phyloP scores from a whole-genome alignment of 805 yeast genomes.

The Wickerhamia fluorescens region DNA sequence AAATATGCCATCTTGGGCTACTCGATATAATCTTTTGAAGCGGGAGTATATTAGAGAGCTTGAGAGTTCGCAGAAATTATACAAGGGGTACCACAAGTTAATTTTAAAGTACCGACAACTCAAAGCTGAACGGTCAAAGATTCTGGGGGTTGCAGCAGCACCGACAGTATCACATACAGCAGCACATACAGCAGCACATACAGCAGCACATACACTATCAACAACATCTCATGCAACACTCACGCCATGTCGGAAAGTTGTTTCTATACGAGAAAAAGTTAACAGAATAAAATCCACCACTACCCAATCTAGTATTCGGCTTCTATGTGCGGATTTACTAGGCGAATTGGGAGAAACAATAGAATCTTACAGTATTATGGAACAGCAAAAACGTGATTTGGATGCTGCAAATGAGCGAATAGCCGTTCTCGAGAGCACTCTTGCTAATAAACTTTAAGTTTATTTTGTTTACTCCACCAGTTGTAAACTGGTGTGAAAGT shows the following conservation, averaged over 20 bases:
- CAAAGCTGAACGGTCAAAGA: too few relatives aligned
- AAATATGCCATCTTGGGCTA: constrained; percentile 4
- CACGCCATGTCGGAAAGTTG: too few relatives aligned
- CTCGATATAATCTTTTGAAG: constrained; percentile 16
- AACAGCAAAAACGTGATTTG: constrained; percentile 19
- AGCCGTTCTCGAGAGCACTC: too few relatives aligned
- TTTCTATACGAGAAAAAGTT: constrained; percentile 11
- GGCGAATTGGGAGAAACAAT: constrained; percentile 13
- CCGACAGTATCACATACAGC: too few relatives aligned
- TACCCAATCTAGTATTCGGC: constrained; percentile 12
- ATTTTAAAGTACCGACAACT: constrained; percentile 21
- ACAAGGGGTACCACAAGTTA: constrained; percentile 24
- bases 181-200: too few relatives aligned
- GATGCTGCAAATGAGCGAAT: constrained; percentile 17
- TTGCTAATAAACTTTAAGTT: too few relatives aligned
- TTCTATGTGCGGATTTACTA: constrained; percentile 17
- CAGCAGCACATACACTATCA: too few relatives aligned
- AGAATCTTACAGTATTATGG: too few relatives aligned
- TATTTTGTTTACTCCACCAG: too few relatives aligned
- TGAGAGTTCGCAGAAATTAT: constrained; percentile 18
- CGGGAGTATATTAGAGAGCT: constrained; percentile 23
- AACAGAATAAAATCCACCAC: constrained; percentile 16
- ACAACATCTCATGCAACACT: too few relatives aligned
- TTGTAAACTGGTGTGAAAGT: too few relatives aligned
- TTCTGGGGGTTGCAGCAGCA: constrained; percentile 2